Conservation (phyloP, 1,139 yeast species). For the Saccharomyces hybrid region DNA sequence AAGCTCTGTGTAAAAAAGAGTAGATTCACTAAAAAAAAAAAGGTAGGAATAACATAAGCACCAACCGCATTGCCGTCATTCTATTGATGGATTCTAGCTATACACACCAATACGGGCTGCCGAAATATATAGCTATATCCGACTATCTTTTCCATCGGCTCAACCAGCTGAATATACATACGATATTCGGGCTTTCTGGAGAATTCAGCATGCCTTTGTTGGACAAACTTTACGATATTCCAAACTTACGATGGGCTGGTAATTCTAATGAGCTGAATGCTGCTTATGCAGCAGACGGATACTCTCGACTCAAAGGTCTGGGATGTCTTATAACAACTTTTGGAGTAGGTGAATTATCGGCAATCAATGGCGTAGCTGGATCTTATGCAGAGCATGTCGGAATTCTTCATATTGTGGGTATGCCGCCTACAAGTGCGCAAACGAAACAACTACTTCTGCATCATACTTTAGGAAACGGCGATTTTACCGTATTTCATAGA, state of each 20-base stretch:
- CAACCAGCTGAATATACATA: slow-evolving; percentile 43
- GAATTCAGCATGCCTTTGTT: slow-evolving; percentile 52
- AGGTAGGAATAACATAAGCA: not conserved
- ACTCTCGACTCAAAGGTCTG: slow-evolving; percentile 49
- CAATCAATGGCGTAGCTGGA: slow-evolving; percentile 52
- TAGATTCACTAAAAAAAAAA: not conserved
- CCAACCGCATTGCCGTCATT: not conserved
- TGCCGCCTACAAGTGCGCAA: slow-evolving; percentile 53
- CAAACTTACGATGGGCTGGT: slow-evolving; percentile 52
- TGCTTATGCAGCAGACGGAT: slow-evolving; percentile 46
- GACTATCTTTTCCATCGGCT: slow-evolving; percentile 50
- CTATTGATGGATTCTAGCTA: slow-evolving; percentile 10
- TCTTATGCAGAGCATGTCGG: slow-evolving; percentile 56
- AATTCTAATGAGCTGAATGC: slow-evolving; percentile 62
- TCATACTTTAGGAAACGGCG: slow-evolving; percentile 77
- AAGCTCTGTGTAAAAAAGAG: not conserved
- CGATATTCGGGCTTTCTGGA: slow-evolving; percentile 61
- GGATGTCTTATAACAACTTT: slow-evolving; percentile 53
- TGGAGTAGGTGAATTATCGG: slow-evolving; percentile 61
- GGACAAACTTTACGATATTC: slow-evolving; percentile 47
- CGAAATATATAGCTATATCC: slow-evolving; percentile 37
- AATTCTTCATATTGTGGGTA: slow-evolving; percentile 47
- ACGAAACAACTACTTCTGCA: slow-evolving; percentile 44
- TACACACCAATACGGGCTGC: slow-evolving; percentile 11
- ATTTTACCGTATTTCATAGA: slow-evolving; percentile 63